Conservation (phyloP, 306 rosid species). For the Vigna unguiculata region DNA sequence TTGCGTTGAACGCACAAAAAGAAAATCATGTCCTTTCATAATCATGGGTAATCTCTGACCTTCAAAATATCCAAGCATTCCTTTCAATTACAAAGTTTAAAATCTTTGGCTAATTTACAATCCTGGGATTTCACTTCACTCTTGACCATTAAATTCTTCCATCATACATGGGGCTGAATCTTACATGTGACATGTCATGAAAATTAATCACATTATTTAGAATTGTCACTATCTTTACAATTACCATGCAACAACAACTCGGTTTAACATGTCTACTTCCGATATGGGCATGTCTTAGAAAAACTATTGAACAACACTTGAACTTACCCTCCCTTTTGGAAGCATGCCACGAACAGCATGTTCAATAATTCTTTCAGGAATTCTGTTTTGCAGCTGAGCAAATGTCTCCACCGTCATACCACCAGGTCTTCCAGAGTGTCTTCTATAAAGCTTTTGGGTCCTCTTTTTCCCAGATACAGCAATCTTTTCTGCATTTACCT, state of each 20-base stretch:
- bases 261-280: conserved; percentile 27
- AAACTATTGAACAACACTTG: conserved; percentile 18
- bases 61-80: not conserved
- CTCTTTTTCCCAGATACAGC: conserved; percentile 95
- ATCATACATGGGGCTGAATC: conserved; percentile 11
- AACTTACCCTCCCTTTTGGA: conserved; percentile 98
- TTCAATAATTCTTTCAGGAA: conserved; percentile 94
- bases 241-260: not conserved
- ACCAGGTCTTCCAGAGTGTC: conserved; percentile 99
- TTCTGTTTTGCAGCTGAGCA: conserved; percentile 89
- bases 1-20: not conserved
- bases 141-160: not conserved
- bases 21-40: not conserved
- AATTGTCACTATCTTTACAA: not conserved
- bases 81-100: conserved; percentile 31
- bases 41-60: not conserved
- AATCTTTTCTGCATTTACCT: conserved; percentile 97
- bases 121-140: not conserved
- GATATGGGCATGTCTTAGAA: conserved; percentile 3
- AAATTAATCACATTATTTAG: conserved; percentile 28
- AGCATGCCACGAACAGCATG: conserved; percentile 99
- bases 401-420: conserved; percentile 96
- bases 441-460: conserved; percentile 90
- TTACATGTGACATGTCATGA: conserved; percentile 31
- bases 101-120: conserved; percentile 18